These are phyloP conservation scores for Colletotrichum euphorbiae DNA, from an alignment of 2,329 filamentous ascomycete genomes.

Conservation along the genomic window DNA sequence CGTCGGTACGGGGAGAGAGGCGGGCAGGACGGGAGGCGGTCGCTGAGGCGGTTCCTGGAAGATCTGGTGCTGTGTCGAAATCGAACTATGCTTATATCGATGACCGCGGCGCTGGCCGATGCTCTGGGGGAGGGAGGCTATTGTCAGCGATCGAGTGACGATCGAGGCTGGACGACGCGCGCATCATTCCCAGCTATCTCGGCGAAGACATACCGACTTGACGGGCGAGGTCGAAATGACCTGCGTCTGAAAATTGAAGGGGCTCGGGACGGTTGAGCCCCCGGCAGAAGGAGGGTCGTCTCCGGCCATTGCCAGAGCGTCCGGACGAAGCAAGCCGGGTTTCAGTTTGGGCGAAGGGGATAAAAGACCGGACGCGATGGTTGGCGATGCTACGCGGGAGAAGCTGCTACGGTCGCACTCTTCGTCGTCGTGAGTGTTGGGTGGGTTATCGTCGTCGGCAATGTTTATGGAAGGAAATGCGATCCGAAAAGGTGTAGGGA, in stretches of 20 bases:
- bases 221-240: slow-evolving; percentile 79
- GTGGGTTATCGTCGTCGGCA: neutral
- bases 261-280: slow-evolving; percentile 62
- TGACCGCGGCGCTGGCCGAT: slow-evolving; percentile 93
- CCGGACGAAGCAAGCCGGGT: slow-evolving; percentile 41
- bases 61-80: slow-evolving; percentile 90
- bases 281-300: slow-evolving; percentile 43
- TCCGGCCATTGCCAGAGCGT: slow-evolving; percentile 51
- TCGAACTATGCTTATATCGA: slow-evolving; percentile 97
- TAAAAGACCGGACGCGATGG: slow-evolving; percentile 35
- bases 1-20: slow-evolving; percentile 92
- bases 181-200: slow-evolving; percentile 1
- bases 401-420: neutral
- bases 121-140: slow-evolving; percentile 64
- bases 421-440: slow-evolving; percentile 7
- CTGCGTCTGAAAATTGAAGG: slow-evolving; percentile 95
- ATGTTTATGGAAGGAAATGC: slow-evolving; percentile 31
- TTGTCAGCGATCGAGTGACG: slow-evolving; percentile 26
- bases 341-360: slow-evolving; percentile 15
- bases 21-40: slow-evolving; percentile 88
- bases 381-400: slow-evolving; percentile 39
- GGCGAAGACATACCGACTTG: slow-evolving; percentile 72
- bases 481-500: slow-evolving; percentile 12
- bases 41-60: slow-evolving; percentile 91
- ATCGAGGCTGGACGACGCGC: slow-evolving; percentile 10